These are phyloP conservation scores for Dittrichia graveolens DNA, from an alignment of 129 eudicot genomes.

Conservation along the genomic window DNA sequence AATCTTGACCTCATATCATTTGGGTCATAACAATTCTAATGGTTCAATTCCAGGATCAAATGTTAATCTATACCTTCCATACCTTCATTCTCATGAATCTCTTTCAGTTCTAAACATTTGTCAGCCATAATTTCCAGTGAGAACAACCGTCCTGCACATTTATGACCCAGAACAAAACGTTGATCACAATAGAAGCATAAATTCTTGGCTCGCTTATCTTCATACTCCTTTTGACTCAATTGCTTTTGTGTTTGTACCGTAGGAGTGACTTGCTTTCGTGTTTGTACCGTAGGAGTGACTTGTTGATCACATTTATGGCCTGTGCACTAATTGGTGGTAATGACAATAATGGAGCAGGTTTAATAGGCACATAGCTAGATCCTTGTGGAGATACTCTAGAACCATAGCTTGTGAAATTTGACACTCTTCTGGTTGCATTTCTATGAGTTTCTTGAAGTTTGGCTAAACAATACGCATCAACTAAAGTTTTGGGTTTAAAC, in stretches of 20 bases:
- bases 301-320: not conserved
- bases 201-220: not conserved
- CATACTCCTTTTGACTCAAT: not conserved
- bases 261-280: not conserved
- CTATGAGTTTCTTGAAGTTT: not conserved
- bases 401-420: too few relatives aligned
- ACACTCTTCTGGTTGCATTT: not conserved
- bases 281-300: not conserved
- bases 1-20: too few relatives aligned
- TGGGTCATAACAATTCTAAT: too few relatives aligned
- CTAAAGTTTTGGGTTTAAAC: not conserved
- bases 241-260: not conserved
- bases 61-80: too few relatives aligned
- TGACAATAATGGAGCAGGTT: not conserved
- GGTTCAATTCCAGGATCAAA: too few relatives aligned
- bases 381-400: not conserved
- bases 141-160: not conserved
- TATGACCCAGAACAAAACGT: not conserved
- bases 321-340: not conserved
- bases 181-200: not conserved
- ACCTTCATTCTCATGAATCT: too few relatives aligned
- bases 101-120: not conserved
- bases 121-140: not conserved
- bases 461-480: not conserved
- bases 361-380: too few relatives aligned